A percentile compares a stretch with the other conserved stretches of the same genome.
Conservation (phyloP, 305 asterid species). For the Fraxinus dipetala region DNA sequence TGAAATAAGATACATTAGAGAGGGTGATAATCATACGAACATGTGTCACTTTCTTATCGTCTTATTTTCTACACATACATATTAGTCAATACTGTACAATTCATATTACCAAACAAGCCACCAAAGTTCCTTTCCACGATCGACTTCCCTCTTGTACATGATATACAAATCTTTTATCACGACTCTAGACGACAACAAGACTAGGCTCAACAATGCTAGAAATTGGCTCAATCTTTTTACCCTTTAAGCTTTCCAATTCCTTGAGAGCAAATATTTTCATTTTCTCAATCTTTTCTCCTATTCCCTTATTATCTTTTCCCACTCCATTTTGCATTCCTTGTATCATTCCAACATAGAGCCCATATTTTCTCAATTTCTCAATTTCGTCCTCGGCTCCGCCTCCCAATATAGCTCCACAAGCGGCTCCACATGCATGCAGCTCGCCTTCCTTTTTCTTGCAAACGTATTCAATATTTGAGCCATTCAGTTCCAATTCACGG, state of each 20-base stretch:
- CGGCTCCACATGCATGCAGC: constrained; percentile 65
- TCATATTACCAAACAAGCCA: neutral
- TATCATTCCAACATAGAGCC: constrained; percentile 50
- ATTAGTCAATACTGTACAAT: neutral
- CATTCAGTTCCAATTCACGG: constrained; percentile 19
- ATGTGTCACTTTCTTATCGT: neutral
- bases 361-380: constrained; percentile 49
- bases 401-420: constrained; percentile 78
- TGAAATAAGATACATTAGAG: neutral
- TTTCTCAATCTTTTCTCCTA: constrained; percentile 24
- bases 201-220: constrained; percentile 28
- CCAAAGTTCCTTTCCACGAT: neutral
- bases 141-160: neutral
- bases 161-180: neutral
- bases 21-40: neutral
- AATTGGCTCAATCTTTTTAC: constrained; percentile 22
- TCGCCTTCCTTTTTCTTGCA: constrained; percentile 55
- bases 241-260: constrained; percentile 40
- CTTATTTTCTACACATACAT: neutral
- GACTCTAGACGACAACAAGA: neutral
- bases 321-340: constrained; percentile 35
- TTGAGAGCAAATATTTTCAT: constrained; percentile 37
- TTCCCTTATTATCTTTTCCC: constrained; percentile 10
- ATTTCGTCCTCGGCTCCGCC: constrained; percentile 63
- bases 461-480: constrained; percentile 24